Evolutionary conservation across 257 asterid species (phyloP).

Genomic region (Dorcoceras hygrometricum): DNA sequence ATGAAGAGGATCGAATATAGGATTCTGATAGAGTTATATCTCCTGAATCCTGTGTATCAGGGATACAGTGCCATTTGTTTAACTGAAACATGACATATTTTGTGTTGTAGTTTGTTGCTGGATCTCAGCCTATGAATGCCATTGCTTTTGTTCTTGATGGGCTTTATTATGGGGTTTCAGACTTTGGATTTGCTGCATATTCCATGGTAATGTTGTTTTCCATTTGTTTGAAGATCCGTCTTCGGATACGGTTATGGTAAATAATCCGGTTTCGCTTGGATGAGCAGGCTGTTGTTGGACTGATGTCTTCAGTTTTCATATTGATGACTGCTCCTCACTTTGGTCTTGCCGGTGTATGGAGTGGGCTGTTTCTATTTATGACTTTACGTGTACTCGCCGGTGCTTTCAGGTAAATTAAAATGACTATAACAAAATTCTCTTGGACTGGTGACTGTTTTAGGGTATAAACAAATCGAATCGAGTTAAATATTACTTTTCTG

Average conservation of each 20-base stretch:
- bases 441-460: too few relatives aligned
- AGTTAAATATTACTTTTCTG: not conserved
- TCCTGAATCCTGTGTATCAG: too few relatives aligned
- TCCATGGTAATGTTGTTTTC: constrained; percentile 60
- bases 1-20: not conserved
- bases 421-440: not conserved
- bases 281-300: constrained; percentile 63
- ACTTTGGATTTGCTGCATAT: constrained; percentile 86
- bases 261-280: constrained; percentile 16
- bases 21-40: not conserved
- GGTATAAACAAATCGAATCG: not conserved
- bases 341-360: constrained; percentile 88
- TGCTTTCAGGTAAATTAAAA: constrained; percentile 52
- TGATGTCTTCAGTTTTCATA: constrained; percentile 62
- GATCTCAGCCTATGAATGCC: constrained; percentile 91
- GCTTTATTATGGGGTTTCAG: constrained; percentile 95
- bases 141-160: constrained; percentile 95
- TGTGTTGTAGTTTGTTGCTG: constrained; percentile 72
- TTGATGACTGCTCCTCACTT: constrained; percentile 52
- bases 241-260: constrained; percentile 7
- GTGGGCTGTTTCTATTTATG: constrained; percentile 87
- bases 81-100: constrained; percentile 11
- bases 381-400: constrained; percentile 88
- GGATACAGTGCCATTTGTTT: not conserved
- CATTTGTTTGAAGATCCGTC: constrained; percentile 18